These are phyloP conservation scores for Mrakiaceae sp. DNA, from an alignment of 1,284 basidiomycete genomes.

Conservation along the genomic window DNA sequence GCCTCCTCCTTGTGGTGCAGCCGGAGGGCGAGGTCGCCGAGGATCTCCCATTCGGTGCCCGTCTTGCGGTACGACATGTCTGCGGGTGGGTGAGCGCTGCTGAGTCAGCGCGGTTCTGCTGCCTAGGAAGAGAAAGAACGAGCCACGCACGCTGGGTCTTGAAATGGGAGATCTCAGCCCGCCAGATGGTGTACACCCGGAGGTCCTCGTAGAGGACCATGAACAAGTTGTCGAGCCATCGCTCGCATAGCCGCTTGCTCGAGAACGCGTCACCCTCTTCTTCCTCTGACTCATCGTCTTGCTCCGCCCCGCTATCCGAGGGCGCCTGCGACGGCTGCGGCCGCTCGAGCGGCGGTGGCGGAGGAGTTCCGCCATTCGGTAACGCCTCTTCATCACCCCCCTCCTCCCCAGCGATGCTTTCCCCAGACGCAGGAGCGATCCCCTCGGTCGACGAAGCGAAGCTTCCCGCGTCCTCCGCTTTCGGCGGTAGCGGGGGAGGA, in stretches of 20 bases:
- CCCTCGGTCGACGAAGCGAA: constrained; percentile 24
- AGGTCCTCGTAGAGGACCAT: constrained; percentile 98
- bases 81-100: background rate
- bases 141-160: constrained; percentile 59
- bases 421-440: background rate
- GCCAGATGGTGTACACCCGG: constrained; percentile 98
- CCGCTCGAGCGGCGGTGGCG: constrained; percentile 30
- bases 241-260: constrained; percentile 91
- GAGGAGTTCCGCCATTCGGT: no score
- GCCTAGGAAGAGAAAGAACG: background rate
- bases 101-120: background rate
- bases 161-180: constrained; percentile 97
- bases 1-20: constrained; percentile 95
- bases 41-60: constrained; percentile 94
- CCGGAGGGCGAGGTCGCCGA: constrained; percentile 84
- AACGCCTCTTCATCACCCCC: constrained; percentile 18
- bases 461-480: constrained; percentile 29
- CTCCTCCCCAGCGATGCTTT: background rate
- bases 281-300: constrained; percentile 19
- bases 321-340: constrained; percentile 32
- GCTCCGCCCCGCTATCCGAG: constrained; percentile 25
- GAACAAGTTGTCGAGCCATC: constrained; percentile 97
- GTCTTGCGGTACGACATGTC: constrained; percentile 93
- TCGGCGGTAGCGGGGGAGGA: background rate
- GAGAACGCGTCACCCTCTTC: constrained; percentile 46